Percentiles rank a stretch among this genome's conserved stretches.
phyloP scores from a whole-genome alignment of 2,329 filamentous ascomycete species.

The Didymella exigua region DNA sequence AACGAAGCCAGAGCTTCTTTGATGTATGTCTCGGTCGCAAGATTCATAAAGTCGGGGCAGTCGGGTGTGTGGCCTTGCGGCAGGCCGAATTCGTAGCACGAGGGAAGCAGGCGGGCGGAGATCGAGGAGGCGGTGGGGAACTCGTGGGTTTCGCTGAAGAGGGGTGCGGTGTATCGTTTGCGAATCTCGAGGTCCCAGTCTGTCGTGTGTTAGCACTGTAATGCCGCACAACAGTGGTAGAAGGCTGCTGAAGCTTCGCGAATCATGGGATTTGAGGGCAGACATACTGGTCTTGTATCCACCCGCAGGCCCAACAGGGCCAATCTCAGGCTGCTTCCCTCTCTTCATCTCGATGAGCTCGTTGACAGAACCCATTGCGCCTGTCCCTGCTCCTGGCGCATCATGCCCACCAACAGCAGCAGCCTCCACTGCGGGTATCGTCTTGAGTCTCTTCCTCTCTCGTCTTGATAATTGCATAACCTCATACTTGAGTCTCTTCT shows the following conservation, averaged over 20 bases:
- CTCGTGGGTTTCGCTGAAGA: conserved; percentile 66
- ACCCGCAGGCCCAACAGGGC: conserved; percentile 68
- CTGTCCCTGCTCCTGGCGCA: conserved; percentile 9
- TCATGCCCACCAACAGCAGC: conserved; percentile 7
- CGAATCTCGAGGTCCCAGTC: conserved; percentile 70
- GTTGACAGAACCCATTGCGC: conserved; percentile 26
- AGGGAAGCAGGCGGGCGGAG: conserved; percentile 65
- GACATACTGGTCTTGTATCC: conserved; percentile 79
- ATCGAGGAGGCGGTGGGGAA: conserved; percentile 65
- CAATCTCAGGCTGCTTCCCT: conserved; percentile 62
- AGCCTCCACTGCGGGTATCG: conserved; percentile 52
- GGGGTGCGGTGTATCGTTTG: conserved; percentile 66
- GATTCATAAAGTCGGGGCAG: conserved; percentile 65
- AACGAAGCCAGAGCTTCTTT: conserved; percentile 64
- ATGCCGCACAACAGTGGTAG: not conserved
- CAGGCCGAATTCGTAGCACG: conserved; percentile 69
- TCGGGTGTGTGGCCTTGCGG: conserved; percentile 58
- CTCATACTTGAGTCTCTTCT: conserved; percentile 67
- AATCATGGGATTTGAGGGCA: not conserved
- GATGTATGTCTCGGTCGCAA: conserved; percentile 66
- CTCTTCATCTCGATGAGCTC: conserved; percentile 48
- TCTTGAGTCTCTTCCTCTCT: conserved; percentile 65
- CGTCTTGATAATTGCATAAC: conserved; percentile 66
- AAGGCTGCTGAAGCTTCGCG: not conserved
- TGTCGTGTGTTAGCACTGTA: conserved; percentile 11